Base-by-base conservation (phyloP, 805 yeast species). In the Nakazawaea ernobii region DNA sequence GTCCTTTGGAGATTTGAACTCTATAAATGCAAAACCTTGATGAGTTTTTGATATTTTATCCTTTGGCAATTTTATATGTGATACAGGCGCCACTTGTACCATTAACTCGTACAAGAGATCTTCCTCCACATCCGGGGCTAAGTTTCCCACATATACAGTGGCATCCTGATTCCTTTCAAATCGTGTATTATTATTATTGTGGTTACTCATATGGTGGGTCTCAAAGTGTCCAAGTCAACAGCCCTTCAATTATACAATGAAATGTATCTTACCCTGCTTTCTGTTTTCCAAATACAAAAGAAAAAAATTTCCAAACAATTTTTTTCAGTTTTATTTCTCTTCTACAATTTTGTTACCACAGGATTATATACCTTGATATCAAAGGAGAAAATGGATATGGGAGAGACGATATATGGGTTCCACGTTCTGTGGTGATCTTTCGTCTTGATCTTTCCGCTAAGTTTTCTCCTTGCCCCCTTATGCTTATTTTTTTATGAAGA, bases 11-110 rank as follows among this genome's bases (percentile, higher is more conserved):
- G 71, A 67, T 43, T 68, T 64, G 57, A 86, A 83, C 59, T 87
- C 94, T 1, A 86, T 84, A 65, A 94, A 92, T 8, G 95, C 97
- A 67, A 72, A 92, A 5, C 97, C 97, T 57, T 85, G 95, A 57
- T 86, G 90, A 1, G 75, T 68, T 50, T 77, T 78, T 28, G 79
- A 65, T 4, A 90, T 71, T 52, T 88, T 74, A 59, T 90, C 97
- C 57, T 80, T 82, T 6, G 97, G 97, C 53, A 94, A 69, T 51
- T 83, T 75, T 4, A 94, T 74, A 29, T 77, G 71, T 35, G 69
- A 70, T 2, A 92, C 75, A 0, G 96, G 96, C 0, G 92, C 90
- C 37, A 88, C 82, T 62, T 94, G 98, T 6, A 86, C 62, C 61
- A 90, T 82, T 17, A 94, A 73, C 62, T 94, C 99, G 58, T 83